These are phyloP conservation scores for Zymoseptoria passerinii DNA, from an alignment of 2,329 filamentous ascomycete species.

Conservation along the genomic window DNA sequence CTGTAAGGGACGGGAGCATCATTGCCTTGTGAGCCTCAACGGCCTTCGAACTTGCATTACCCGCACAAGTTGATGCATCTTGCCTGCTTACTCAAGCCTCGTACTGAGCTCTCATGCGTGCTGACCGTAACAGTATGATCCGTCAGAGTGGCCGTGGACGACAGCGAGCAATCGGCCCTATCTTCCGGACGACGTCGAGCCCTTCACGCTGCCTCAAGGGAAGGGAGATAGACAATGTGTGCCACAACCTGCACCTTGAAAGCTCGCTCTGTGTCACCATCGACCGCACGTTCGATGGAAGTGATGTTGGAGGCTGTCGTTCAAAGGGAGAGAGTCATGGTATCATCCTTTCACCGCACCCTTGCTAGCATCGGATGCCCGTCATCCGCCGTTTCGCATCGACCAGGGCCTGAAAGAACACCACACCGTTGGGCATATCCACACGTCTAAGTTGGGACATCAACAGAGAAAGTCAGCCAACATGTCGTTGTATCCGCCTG, in stretches of 20 bases:
- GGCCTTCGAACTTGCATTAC: too few relatives aligned
- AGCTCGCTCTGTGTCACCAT: not conserved
- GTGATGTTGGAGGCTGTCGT: not conserved
- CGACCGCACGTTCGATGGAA: not conserved
- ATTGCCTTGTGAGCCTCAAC: not conserved
- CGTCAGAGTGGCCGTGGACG: too few relatives aligned
- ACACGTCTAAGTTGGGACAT: not conserved
- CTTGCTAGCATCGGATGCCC: not conserved
- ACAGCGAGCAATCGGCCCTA: too few relatives aligned
- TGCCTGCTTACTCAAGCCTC: not conserved
- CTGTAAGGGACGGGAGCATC: not conserved
- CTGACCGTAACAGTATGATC: too few relatives aligned
- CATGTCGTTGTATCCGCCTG: constrained; percentile 13
- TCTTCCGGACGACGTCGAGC: not conserved
- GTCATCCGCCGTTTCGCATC: not conserved
- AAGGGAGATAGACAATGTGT: not conserved
- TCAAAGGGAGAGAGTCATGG: not conserved
- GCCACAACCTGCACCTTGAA: not conserved
- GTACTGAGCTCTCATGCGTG: not conserved
- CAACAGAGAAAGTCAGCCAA: not conserved
- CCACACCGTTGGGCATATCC: not conserved
- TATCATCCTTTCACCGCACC: not conserved
- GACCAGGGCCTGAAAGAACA: not conserved
- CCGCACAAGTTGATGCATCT: not conserved
- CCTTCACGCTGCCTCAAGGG: not conserved